A percentile compares a stretch with the other conserved stretches of the same genome.
Evolutionary conservation across 495 filamentous ascomycete species (phyloP).

Genomic region (Tuber microsphaerosporum): DNA sequence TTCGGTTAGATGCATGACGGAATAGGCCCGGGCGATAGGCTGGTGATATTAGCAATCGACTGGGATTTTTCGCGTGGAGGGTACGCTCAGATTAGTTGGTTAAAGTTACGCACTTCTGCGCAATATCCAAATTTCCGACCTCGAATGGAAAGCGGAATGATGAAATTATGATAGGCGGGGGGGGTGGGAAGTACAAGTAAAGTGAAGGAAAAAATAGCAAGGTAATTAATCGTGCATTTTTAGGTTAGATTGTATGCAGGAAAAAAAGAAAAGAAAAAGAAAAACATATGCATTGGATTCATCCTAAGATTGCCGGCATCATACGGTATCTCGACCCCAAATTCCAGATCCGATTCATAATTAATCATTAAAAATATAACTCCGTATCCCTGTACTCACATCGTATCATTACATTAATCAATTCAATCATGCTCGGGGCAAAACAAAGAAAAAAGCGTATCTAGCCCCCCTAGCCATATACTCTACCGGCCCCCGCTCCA

Average conservation of each 20-base stretch:
- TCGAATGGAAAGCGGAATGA: not conserved
- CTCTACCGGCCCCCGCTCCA: not conserved
- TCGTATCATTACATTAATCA: not conserved
- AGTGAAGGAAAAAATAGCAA: not conserved
- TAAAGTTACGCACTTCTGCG: not conserved
- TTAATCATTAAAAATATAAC: constrained; percentile 5
- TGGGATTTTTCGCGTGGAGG: not conserved
- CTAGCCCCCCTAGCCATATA: not conserved
- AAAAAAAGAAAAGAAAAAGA: not conserved
- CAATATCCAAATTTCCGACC: not conserved
- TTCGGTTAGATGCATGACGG: not conserved
- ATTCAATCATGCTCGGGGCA: not conserved
- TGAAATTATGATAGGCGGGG: not conserved
- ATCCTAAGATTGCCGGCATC: not conserved
- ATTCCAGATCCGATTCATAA: not conserved
- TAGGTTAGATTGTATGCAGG: not conserved
- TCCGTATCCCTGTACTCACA: not conserved
- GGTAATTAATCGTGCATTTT: not conserved
- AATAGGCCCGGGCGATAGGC: not conserved
- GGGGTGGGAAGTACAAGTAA: not conserved
- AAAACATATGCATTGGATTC: not conserved
- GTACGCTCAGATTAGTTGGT: not conserved
- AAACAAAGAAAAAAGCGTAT: not conserved
- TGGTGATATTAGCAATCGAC: not conserved
- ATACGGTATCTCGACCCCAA: not conserved